Evolutionary conservation across 2,329 filamentous ascomycete species (phyloP).

Genomic region (Colletotrichum cereale): DNA sequence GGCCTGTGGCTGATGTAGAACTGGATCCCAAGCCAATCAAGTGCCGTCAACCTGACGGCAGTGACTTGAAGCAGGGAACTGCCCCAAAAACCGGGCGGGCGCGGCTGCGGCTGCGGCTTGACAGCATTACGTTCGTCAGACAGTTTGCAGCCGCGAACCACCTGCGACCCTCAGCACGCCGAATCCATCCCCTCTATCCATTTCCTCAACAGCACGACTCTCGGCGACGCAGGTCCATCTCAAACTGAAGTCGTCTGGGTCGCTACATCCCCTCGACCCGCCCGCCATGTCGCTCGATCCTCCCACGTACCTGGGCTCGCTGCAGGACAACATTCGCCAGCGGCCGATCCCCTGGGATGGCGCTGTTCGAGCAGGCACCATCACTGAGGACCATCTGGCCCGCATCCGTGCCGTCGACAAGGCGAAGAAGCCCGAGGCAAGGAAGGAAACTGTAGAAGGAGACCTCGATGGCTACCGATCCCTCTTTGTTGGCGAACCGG

Average conservation of each 20-base stretch:
- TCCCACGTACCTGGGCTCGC: slow-evolving; percentile 84
- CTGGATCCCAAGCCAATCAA: slow-evolving; percentile 27
- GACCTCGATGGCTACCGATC: slow-evolving; percentile 84
- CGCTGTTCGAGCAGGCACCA: slow-evolving; percentile 90
- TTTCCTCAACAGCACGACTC: slow-evolving; percentile 8
- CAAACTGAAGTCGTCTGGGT: slow-evolving; percentile 30
- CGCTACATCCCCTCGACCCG: slow-evolving; percentile 20
- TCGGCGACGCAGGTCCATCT: slow-evolving; percentile 38
- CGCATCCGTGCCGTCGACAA: slow-evolving; percentile 98
- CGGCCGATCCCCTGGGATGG: slow-evolving; percentile 98
- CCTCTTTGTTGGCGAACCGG: slow-evolving; percentile 83
- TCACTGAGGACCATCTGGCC: slow-evolving; percentile 93
- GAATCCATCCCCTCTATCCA: slow-evolving; percentile 29
- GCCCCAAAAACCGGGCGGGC: slow-evolving; percentile 24
- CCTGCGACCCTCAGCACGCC: slow-evolving; percentile 26
- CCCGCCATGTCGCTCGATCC: slow-evolving; percentile 87
- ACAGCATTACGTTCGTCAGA: slow-evolving; percentile 32
- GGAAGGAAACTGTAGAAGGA: slow-evolving; percentile 82
- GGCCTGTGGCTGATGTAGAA: slow-evolving; percentile 30
- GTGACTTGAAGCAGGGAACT: slow-evolving; percentile 36
- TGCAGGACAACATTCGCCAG: slow-evolving; percentile 97
- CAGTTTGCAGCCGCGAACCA: slow-evolving; percentile 34
- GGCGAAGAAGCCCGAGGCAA: slow-evolving; percentile 86
- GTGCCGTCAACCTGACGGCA: slow-evolving; percentile 25
- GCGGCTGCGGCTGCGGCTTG: slow-evolving; percentile 34